Base-by-base conservation (phyloP, 129 eudicot species). In the Flaveria sonorensis region DNA sequence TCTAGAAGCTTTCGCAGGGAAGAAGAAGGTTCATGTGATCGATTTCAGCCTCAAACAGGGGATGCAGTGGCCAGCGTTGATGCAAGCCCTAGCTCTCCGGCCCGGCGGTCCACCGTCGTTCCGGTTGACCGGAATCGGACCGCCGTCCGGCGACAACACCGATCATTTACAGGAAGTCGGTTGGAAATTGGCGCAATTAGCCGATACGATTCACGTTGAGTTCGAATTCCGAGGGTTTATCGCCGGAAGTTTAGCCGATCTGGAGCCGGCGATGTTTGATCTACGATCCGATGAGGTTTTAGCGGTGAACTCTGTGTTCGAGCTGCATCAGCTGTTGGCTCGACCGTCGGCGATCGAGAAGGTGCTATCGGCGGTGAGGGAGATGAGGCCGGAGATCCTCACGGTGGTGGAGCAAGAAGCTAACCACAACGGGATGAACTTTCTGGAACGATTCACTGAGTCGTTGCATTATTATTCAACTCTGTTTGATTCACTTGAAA, bases 1-100 rank as follows among this genome's bases (percentile, higher is more conserved):
- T 21, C 62, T 93, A 3, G 98, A 93, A 82, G 89, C 97, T 0
- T 90, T 93, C 32, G 86, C 83, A 0, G 89, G 85, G 1, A 82
- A 86, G n/a, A 80, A 76, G 1, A 73, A 68, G 7, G 96, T 93
- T 8, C 98, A 93, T 56, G 92, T 93, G 3, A 87, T 93, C 48
- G 98, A 93, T 88, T 93, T 90, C 56, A 79, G 98, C 23, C 83
- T 92, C 85, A 92, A 92, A 10, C 96, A 92, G 45, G 98, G 98
- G 21, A 86, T 86, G 90, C 98, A 92, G 64, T 92, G 98, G 98
- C 98, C 98, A 21, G 93, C 98, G 23, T 79, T 92, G 75, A 80
- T 92, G 81, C 98, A 92, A 13, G 96, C 93, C 3, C 55, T 92
- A 19, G 98, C 98, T 1, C 65, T 88, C 0, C 62, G 90, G 20